phyloP scores from a whole-genome alignment of 257 asterid genomes.

The Nicotiana noctiflora region DNA sequence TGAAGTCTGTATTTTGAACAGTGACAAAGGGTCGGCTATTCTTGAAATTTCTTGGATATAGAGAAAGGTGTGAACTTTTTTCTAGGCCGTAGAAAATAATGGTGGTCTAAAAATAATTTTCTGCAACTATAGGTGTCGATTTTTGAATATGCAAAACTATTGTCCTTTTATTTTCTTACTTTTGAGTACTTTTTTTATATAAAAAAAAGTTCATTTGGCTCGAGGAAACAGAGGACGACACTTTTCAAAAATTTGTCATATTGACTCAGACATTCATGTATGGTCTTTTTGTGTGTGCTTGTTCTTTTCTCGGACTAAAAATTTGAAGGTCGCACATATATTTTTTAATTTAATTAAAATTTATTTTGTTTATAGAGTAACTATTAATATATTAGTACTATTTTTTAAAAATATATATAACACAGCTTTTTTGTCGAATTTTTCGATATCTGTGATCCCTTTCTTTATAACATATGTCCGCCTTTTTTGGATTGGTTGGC shows the following conservation, averaged over 20 bases:
- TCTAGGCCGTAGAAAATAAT: neutral
- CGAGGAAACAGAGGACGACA: neutral
- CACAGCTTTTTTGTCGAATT: no score
- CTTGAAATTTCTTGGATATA: conserved; percentile 2
- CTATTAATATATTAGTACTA: no score
- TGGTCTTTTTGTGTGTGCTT: neutral
- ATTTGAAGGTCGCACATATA: no score
- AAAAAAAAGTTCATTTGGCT: neutral
- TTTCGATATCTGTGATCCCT: no score
- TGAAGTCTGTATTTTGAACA: neutral
- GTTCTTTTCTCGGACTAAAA: neutral
- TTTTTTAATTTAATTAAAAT: no score
- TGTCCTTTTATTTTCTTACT: neutral
- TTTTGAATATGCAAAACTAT: neutral
- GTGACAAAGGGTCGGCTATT: neutral
- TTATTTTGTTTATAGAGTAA: no score
- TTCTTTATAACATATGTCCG: no score
- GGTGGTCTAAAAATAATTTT: neutral
- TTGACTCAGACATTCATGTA: neutral
- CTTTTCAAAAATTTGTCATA: neutral
- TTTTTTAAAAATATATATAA: no score
- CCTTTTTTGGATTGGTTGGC: no score
- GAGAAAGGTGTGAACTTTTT: neutral
- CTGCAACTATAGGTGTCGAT: neutral
- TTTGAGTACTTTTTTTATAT: neutral